These are phyloP conservation scores for Pleurotus pulmonarius DNA, from an alignment of 768 basidiomycete genomes.

Conservation along the genomic window DNA sequence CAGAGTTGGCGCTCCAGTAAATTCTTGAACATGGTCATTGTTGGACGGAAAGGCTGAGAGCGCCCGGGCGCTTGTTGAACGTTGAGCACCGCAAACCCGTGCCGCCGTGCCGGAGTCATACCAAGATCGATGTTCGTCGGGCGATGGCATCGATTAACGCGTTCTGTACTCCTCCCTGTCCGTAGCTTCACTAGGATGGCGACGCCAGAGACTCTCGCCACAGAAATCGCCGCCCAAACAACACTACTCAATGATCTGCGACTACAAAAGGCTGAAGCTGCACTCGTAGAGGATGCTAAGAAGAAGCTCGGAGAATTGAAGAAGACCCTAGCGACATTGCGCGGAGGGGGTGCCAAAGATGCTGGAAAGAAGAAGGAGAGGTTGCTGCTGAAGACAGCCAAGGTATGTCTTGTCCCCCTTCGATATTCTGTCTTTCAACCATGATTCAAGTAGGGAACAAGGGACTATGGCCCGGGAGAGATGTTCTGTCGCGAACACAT, in stretches of 20 bases:
- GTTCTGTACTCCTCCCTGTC: background rate
- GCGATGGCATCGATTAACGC: background rate
- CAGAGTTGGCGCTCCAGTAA: too few relatives aligned
- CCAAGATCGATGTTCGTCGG: too few relatives aligned
- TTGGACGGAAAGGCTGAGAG: too few relatives aligned
- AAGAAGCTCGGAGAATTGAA: constrained; percentile 71
- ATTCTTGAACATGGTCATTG: too few relatives aligned
- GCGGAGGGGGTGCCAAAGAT: constrained; percentile 36
- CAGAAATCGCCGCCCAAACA: constrained; percentile 54
- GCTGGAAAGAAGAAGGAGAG: constrained; percentile 63
- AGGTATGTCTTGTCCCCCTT: constrained; percentile 48
- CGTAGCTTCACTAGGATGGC: constrained; percentile 3
- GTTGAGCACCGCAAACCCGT: too few relatives aligned
- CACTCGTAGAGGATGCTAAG: constrained; percentile 55
- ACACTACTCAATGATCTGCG: constrained; percentile 58
- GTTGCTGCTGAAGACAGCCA: constrained; percentile 87
- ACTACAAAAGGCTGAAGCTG: constrained; percentile 46
- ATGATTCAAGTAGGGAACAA: constrained; percentile 65
- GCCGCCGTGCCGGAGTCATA: too few relatives aligned
- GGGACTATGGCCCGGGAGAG: constrained; percentile 92
- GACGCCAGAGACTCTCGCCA: constrained; percentile 36
- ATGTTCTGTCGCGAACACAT: constrained; percentile 91
- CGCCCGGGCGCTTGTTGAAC: too few relatives aligned
- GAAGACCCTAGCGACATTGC: constrained; percentile 41
- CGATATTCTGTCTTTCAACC: constrained; percentile 8